Evolutionary conservation across 2,329 filamentous ascomycete genomes (phyloP).

Genomic region (Aspergillus ochraceus): DNA sequence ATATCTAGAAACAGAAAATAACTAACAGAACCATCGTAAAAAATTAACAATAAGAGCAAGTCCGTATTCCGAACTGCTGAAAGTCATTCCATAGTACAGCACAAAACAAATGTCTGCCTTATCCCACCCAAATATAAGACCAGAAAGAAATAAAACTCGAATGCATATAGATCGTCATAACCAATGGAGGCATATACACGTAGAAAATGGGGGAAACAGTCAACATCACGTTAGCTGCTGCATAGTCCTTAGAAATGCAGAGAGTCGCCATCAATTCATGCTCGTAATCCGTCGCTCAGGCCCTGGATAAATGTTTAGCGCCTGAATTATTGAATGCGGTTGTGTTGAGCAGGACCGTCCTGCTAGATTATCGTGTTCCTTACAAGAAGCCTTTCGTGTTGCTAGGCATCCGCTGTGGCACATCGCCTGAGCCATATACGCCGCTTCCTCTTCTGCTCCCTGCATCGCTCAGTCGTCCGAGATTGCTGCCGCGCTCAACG

Average conservation of each 20-base stretch:
- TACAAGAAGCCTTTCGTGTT: slow-evolving; percentile 77
- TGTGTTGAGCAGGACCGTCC: slow-evolving; percentile 17
- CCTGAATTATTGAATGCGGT: not conserved
- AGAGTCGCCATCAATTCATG: slow-evolving; percentile 15
- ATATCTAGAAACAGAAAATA: not conserved
- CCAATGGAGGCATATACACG: not conserved
- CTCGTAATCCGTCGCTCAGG: slow-evolving; percentile 17
- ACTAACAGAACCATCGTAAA: not conserved
- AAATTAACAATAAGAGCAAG: not conserved
- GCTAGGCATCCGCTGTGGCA: slow-evolving; percentile 68
- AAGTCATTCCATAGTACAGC: not conserved
- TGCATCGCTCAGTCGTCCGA: slow-evolving; percentile 39
- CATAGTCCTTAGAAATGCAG: slow-evolving; percentile 3
- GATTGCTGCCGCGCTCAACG: slow-evolving; percentile 56
- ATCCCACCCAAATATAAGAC: not conserved
- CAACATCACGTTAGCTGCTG: not conserved
- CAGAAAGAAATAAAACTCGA: not conserved
- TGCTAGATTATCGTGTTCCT: slow-evolving; percentile 20
- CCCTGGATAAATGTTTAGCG: slow-evolving; percentile 9
- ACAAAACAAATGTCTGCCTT: not conserved
- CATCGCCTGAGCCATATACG: slow-evolving; percentile 46
- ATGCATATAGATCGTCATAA: slow-evolving; percentile 6
- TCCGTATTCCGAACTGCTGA: not conserved
- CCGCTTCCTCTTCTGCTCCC: slow-evolving; percentile 42
- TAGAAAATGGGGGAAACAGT: not conserved